Percentiles rank a stretch among this genome's conserved stretches.
Evolutionary conservation across 352 stramenopile species (phyloP).

Genomic region (Phytophthora palmivora): DNA sequence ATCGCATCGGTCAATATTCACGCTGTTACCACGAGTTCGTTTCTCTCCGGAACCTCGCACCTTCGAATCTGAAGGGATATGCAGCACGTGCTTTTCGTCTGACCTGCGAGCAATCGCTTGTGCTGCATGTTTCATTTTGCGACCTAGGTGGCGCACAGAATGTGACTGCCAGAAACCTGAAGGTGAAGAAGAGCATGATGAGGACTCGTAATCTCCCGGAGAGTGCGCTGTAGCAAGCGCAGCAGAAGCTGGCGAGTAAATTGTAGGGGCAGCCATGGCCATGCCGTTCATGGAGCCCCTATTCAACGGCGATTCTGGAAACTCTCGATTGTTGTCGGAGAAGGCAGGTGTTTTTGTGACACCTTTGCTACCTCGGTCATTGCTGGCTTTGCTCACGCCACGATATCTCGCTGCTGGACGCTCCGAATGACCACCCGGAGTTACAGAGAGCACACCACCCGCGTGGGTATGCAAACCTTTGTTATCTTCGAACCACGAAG

Average conservation of each 20-base stretch:
- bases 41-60: slow-evolving; percentile 13
- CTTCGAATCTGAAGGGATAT: slow-evolving; percentile 10
- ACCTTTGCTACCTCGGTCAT: neutral
- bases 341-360: slow-evolving; percentile 7
- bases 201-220: slow-evolving; percentile 14
- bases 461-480: slow-evolving; percentile 14
- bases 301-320: slow-evolving; percentile 20
- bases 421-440: slow-evolving; percentile 9
- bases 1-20: slow-evolving; percentile 35
- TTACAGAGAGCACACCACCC: slow-evolving; percentile 16
- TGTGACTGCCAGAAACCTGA: slow-evolving; percentile 41
- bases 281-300: slow-evolving; percentile 5
- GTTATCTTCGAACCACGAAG: slow-evolving; percentile 34
- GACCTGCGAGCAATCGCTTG: slow-evolving; percentile 11
- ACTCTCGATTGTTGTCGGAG: slow-evolving; percentile 5
- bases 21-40: slow-evolving; percentile 15
- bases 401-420: slow-evolving; percentile 11
- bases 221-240: slow-evolving; percentile 15
- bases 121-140: slow-evolving; percentile 29
- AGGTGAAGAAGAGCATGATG: slow-evolving; percentile 29
- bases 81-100: slow-evolving; percentile 21
- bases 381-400: slow-evolving; percentile 16
- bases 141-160: slow-evolving; percentile 30
- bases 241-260: slow-evolving; percentile 23
- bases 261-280: slow-evolving; percentile 2